Conservation (phyloP, 306 rosid genomes). For the Senna tora region DNA sequence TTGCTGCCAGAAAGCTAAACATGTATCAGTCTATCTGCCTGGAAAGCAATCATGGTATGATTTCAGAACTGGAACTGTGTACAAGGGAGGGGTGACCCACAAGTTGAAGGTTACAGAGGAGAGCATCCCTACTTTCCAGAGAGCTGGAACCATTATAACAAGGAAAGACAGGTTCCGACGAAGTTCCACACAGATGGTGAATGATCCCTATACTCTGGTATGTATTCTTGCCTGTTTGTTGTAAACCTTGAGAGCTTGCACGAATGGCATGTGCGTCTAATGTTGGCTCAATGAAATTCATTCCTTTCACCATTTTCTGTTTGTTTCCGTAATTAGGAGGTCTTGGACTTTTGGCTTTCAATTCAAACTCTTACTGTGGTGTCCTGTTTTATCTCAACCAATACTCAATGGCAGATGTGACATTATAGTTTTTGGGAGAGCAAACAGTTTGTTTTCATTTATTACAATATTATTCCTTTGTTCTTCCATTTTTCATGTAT, state of each 20-base stretch:
- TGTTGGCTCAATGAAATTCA: conserved; percentile 16
- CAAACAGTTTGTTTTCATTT: too few relatives aligned
- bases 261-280: not conserved
- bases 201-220: conserved; percentile 97
- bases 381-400: not conserved
- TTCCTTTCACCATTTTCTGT: conserved; percentile 12
- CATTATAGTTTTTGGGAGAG: not conserved
- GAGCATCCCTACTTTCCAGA: conserved; percentile 87
- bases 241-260: conserved; percentile 23
- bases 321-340: conserved; percentile 10
- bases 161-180: conserved; percentile 93
- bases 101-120: conserved; percentile 74
- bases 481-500: conserved; percentile 2
- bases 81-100: conserved; percentile 78
- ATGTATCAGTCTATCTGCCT: conserved; percentile 81
- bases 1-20: conserved; percentile 66
- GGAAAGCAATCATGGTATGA: conserved; percentile 93
- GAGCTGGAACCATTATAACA: conserved; percentile 85
- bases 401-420: not conserved
- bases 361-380: conserved; percentile 5
- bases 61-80: conserved; percentile 67
- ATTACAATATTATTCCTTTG: not conserved
- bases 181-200: conserved; percentile 91
- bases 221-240: conserved; percentile 36
- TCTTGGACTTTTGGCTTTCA: conserved; percentile 16